phyloP scores from a whole-genome alignment of 1,139 yeast species.

The Zygosaccharomyces pseudobailii region DNA sequence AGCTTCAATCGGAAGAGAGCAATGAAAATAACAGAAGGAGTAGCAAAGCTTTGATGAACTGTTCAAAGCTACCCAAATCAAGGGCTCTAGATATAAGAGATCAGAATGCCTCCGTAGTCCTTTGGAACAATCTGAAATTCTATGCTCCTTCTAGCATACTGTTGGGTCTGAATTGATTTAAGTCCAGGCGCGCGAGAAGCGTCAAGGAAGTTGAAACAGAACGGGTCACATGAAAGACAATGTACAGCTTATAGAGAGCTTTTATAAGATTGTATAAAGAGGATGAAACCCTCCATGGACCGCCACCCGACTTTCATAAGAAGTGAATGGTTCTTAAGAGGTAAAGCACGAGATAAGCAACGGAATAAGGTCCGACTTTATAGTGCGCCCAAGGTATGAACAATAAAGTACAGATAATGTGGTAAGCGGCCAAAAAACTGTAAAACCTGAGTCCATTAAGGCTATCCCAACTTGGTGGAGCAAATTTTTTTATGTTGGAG shows the following conservation, averaged over 20 bases:
- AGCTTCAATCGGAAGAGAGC: background rate
- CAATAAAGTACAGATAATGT: conserved; percentile 18
- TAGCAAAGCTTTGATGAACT: background rate
- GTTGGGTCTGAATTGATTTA: no score
- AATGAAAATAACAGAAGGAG: background rate
- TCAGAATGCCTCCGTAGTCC: background rate
- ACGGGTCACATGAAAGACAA: conserved; percentile 4
- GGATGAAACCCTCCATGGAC: background rate
- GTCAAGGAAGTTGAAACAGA: background rate
- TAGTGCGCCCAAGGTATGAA: conserved; percentile 26
- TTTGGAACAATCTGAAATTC: background rate
- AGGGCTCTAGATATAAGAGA: background rate
- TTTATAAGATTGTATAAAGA: background rate
- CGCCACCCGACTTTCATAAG: conserved; percentile 11
- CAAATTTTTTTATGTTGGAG: conserved; percentile 13
- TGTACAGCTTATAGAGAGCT: background rate
- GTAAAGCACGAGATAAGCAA: conserved; percentile 19
- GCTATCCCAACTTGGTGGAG: conserved; percentile 19
- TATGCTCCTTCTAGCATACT: background rate
- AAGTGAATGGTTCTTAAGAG: conserved; percentile 24
- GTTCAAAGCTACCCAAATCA: background rate
- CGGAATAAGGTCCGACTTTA: conserved; percentile 23
- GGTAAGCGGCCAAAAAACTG: conserved; percentile 19
- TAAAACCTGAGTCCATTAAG: conserved; percentile 29
- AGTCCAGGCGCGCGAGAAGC: no score